Base-by-base conservation (phyloP, 2,329 filamentous ascomycete species). In the Pseudofabraea citricarpa region DNA sequence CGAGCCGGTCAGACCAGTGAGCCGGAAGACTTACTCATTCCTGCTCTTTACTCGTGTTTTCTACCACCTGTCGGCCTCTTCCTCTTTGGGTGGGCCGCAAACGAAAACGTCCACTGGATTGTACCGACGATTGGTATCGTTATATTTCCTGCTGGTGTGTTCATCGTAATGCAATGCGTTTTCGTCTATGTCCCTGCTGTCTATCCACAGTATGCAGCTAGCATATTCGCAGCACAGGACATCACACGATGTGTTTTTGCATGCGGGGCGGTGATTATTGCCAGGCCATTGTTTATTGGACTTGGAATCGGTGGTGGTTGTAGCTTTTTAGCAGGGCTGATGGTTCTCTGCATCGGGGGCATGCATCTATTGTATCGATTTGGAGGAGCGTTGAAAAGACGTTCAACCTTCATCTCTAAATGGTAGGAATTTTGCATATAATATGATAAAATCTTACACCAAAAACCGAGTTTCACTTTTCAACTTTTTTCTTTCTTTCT, bases 181-280 rank as follows among this genome's bases (percentile, higher is more conserved):
- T 78, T 78, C 54, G 64, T 76, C 47, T 78, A 78, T 61, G 67
- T 78, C n/a, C 72, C 73, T 2, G 62, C 75, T 23, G 67, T 63
- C 46, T 77, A 77, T 50, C 73, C 73, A 6, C 61, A 64, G 51
- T 76, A 77, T 55, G 73, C 74, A 1, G 75, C 76, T 24, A 73
- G 68, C 37, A 62, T 80, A 13, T 79, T 81, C 55, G 76, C 76
- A 1, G 74, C 68, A 8, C 80, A 79, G 53, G 75, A 78, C 63
- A 72, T 77, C 56, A 72, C 72, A 59, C 67, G 74, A 23, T 72
- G 70, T 19, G 69, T 73, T 2, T 60, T 83, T 2, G 80, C 24
- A 8, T 27, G 24, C 13, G 24, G 13, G 8, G 24, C 24, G 8
- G 24, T 27, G 8, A 27, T 27, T 27, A 8, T 27, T 27, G 24